Evolutionary conservation across 768 basidiomycete genomes (phyloP).

Genomic region (Amanita rubescens): DNA sequence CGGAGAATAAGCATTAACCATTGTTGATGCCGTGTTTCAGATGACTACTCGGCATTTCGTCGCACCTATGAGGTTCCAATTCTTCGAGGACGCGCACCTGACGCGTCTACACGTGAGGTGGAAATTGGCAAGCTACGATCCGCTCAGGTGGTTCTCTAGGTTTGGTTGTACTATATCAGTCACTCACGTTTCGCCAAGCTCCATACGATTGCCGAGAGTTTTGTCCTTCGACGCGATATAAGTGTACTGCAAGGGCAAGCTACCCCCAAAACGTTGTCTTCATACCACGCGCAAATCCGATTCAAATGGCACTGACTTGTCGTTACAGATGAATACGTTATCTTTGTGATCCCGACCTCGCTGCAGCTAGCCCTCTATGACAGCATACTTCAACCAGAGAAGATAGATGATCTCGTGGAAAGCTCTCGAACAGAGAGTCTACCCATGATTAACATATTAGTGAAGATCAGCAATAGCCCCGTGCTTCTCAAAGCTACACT

Average conservation of each 20-base stretch:
- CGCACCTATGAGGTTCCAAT: constrained; percentile 86
- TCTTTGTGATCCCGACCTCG: constrained; percentile 87
- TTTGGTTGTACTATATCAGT: background rate
- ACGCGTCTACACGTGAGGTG: constrained; percentile 60
- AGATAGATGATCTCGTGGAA: constrained; percentile 60
- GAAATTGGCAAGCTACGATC: constrained; percentile 74
- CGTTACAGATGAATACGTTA: constrained; percentile 86
- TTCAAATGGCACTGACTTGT: background rate
- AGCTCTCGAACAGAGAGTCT: constrained; percentile 72
- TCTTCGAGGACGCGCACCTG: constrained; percentile 74
- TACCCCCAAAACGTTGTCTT: constrained; percentile 87
- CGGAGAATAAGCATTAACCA: constrained; percentile 1
- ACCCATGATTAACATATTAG: constrained; percentile 70
- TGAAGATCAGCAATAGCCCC: constrained; percentile 92
- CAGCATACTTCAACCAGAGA: constrained; percentile 65
- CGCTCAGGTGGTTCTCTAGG: constrained; percentile 47
- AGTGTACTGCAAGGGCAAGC: constrained; percentile 70
- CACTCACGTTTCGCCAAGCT: constrained; percentile 36
- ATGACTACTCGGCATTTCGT: constrained; percentile 69
- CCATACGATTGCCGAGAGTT: constrained; percentile 67
- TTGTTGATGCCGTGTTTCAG: constrained; percentile 26
- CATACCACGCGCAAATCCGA: background rate
- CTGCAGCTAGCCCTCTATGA: constrained; percentile 77
- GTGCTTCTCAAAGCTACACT: constrained; percentile 76
- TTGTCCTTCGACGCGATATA: constrained; percentile 86